Conservation (phyloP, 768 basidiomycete species). For the Podaxis sp. region DNA sequence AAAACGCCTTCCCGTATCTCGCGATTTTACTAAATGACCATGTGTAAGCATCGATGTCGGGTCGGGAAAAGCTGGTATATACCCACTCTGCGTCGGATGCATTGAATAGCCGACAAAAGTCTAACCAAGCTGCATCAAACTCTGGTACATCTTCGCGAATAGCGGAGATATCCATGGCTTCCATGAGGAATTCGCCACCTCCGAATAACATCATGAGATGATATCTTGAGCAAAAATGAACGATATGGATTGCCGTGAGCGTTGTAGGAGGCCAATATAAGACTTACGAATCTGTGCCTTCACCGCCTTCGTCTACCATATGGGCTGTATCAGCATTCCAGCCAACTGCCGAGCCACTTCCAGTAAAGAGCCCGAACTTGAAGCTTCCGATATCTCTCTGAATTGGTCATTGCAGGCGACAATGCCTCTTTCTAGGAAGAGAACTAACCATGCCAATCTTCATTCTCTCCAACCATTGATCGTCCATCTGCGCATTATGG, state of each 20-base stretch:
- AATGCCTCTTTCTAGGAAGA: background rate
- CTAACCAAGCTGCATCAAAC: conserved; percentile 36
- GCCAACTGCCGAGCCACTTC: conserved; percentile 30
- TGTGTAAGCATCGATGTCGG: background rate
- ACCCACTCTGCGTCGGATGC: conserved; percentile 30
- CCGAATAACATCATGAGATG: conserved; percentile 31
- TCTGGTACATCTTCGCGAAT: conserved; percentile 29
- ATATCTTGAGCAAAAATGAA: conserved; percentile 18
- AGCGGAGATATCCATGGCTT: conserved; percentile 28
- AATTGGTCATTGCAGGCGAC: background rate
- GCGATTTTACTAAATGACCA: conserved; percentile 24
- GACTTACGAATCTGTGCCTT: conserved; percentile 27
- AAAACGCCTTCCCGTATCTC: conserved; percentile 30
- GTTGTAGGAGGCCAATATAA: background rate
- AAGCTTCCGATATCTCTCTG: conserved; percentile 32
- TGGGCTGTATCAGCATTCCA: conserved; percentile 36
- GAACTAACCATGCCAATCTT: conserved; percentile 30
- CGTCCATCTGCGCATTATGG: conserved; percentile 23
- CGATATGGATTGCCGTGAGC: background rate
- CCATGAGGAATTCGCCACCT: conserved; percentile 36
- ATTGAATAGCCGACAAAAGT: conserved; percentile 33
- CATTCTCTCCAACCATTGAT: conserved; percentile 30
- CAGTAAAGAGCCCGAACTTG: conserved; percentile 32
- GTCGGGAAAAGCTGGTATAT: background rate
- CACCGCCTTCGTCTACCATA: conserved; percentile 32